These are phyloP conservation scores for Aspergillus japonicus DNA, from an alignment of 2,329 filamentous ascomycete species.

Conservation along the genomic window DNA sequence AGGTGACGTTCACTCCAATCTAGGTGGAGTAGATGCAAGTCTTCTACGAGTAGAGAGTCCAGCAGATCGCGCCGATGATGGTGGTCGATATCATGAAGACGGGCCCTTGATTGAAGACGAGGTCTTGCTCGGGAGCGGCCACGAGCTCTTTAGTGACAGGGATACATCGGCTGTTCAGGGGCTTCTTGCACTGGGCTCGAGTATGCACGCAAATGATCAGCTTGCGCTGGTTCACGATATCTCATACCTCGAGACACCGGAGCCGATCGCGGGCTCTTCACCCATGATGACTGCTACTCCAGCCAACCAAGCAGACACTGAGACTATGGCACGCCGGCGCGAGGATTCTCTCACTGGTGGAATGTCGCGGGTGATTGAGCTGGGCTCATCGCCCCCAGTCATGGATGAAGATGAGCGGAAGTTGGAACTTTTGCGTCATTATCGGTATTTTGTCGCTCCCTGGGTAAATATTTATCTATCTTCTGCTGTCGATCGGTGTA, in stretches of 20 bases:
- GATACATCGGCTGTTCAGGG: conserved; percentile 29
- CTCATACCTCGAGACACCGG: neutral
- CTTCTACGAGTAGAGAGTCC: too few species aligned
- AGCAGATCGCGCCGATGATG: neutral
- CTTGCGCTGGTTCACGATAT: neutral
- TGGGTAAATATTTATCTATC: conserved; percentile 38
- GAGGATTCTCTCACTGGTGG: too few species aligned
- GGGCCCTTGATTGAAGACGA: too few species aligned
- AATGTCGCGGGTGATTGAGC: too few species aligned
- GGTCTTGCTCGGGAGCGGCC: neutral
- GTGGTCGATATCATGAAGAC: neutral
- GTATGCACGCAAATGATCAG: conserved; percentile 3
- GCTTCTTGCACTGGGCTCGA: conserved; percentile 25
- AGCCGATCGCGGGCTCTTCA: too few species aligned
- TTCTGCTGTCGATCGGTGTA: neutral
- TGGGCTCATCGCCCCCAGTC: too few species aligned
- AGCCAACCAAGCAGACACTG: too few species aligned
- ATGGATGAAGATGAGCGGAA: conserved; percentile 9
- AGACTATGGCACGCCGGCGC: too few species aligned
- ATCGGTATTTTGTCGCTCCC: conserved; percentile 47
- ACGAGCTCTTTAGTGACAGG: conserved; percentile 20
- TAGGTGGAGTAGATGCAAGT: too few species aligned
- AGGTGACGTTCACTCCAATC: too few species aligned
- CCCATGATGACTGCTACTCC: too few species aligned
- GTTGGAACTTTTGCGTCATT: conserved; percentile 45